These are phyloP conservation scores for Ophiostoma novo-ulmi DNA, from an alignment of 2,329 filamentous ascomycete species.

Conservation along the genomic window DNA sequence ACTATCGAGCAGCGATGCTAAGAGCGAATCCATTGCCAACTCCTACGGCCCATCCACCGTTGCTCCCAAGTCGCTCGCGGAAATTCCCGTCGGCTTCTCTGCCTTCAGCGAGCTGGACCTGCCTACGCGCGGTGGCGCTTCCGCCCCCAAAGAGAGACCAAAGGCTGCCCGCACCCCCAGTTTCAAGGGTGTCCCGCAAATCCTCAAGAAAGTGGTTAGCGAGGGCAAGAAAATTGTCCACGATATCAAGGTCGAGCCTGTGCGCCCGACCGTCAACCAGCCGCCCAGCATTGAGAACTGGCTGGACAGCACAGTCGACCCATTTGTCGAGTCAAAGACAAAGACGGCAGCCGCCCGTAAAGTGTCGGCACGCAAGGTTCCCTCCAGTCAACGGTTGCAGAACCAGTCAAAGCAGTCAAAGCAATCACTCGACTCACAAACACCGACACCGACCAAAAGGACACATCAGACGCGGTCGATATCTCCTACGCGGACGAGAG, in stretches of 20 bases:
- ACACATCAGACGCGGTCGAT: slow-evolving; percentile 20
- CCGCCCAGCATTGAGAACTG: slow-evolving; percentile 62
- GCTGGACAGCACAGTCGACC: slow-evolving; percentile 58
- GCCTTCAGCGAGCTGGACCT: slow-evolving; percentile 62
- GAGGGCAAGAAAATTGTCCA: slow-evolving; percentile 62
- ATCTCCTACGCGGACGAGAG: slow-evolving; percentile 24
- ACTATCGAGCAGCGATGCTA: slow-evolving; percentile 21
- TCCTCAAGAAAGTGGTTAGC: slow-evolving; percentile 59
- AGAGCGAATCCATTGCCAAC: slow-evolving; percentile 33
- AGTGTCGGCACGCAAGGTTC: slow-evolving; percentile 29
- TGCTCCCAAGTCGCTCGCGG: slow-evolving; percentile 51
- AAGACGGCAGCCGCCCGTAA: background rate
- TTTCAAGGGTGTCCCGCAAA: slow-evolving; percentile 57
- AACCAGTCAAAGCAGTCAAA: slow-evolving; percentile 37
- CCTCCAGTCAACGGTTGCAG: slow-evolving; percentile 32
- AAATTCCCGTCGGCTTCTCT: slow-evolving; percentile 60
- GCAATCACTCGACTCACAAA: slow-evolving; percentile 3
- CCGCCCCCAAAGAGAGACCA: slow-evolving; percentile 39
- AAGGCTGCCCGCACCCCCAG: slow-evolving; percentile 52
- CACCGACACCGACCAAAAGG: slow-evolving; percentile 22
- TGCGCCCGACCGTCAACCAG: slow-evolving; percentile 49
- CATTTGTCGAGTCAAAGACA: slow-evolving; percentile 48
- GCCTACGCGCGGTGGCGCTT: slow-evolving; percentile 42
- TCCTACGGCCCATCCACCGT: slow-evolving; percentile 41
- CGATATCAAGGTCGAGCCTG: slow-evolving; percentile 51